Percentiles rank a stretch among this genome's conserved stretches.
These are phyloP conservation scores for Trypanosoma theileri DNA, from an alignment of 208 protist genomes.

Conservation along the genomic window DNA sequence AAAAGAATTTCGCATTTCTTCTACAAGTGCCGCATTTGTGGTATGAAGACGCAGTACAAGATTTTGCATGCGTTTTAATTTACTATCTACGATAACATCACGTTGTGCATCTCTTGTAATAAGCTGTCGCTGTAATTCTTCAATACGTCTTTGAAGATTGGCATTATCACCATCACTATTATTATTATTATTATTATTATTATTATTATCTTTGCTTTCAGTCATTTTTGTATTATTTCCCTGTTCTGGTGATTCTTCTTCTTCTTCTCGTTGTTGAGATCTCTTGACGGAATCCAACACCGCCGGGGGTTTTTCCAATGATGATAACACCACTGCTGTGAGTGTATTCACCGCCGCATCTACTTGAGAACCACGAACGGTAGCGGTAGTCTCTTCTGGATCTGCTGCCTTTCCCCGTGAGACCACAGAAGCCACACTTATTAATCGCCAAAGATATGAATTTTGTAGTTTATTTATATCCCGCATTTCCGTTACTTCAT, in stretches of 20 bases:
- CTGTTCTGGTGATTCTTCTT: not conserved
- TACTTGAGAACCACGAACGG: slow-evolving; percentile 38
- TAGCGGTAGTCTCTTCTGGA: slow-evolving; percentile 21
- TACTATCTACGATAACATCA: slow-evolving; percentile 81
- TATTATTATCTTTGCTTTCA: not conserved
- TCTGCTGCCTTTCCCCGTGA: slow-evolving; percentile 35
- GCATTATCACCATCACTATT: slow-evolving; percentile 7
- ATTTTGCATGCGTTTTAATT: slow-evolving; percentile 86
- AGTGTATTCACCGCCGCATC: slow-evolving; percentile 47
- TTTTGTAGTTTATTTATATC: slow-evolving; percentile 51
- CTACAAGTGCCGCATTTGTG: slow-evolving; percentile 41
- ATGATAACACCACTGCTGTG: slow-evolving; percentile 33
- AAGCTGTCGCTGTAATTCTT: slow-evolving; percentile 44
- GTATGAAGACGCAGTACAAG: slow-evolving; percentile 68
- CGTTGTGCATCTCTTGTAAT: slow-evolving; percentile 56
- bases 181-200: not conserved
- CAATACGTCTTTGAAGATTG: slow-evolving; percentile 39
- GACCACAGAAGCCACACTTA: slow-evolving; percentile 48
- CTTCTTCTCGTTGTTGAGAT: not conserved
- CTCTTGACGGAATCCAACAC: not conserved
- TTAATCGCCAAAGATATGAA: slow-evolving; percentile 62
- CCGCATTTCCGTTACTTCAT: slow-evolving; percentile 55
- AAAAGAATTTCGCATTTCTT: slow-evolving; percentile 50
- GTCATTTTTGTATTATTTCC: slow-evolving; percentile 11
- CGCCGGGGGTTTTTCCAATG: slow-evolving; percentile 17